A percentile compares a stretch with the other conserved stretches of the same genome.
phyloP scores from a whole-genome alignment of 176 grass and related monocot genomes.

The Hordeum marinum region DNA sequence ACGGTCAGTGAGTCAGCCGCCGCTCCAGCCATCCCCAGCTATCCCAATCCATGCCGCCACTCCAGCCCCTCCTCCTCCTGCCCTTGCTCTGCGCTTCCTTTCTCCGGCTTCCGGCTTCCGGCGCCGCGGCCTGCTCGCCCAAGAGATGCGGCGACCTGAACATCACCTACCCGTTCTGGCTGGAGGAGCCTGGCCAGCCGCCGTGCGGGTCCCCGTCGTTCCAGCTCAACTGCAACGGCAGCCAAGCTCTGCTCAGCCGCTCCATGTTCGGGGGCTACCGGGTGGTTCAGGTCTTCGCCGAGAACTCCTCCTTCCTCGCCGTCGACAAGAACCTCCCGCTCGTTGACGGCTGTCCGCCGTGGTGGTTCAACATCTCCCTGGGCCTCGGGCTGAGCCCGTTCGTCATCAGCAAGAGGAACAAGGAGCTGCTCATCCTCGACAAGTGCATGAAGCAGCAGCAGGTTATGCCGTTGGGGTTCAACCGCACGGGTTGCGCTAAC shows the following conservation, averaged over 20 bases:
- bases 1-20: neutral
- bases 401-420: neutral
- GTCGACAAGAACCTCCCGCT: conserved; percentile 25
- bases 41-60: neutral
- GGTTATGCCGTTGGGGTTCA: neutral
- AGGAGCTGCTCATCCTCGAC: conserved; percentile 2
- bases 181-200: neutral
- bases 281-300: neutral
- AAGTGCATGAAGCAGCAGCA: neutral
- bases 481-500: neutral
- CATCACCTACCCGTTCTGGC: conserved; percentile 38
- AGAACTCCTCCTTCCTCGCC: neutral
- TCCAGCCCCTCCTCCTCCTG: neutral
- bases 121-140: neutral
- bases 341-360: conserved; percentile 8
- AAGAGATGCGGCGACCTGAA: neutral
- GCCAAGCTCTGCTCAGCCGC: neutral
- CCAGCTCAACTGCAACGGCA: conserved; percentile 19
- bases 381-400: neutral
- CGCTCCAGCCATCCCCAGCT: neutral
- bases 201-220: conserved; percentile 9
- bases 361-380: neutral
- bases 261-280: rapidly evolving
- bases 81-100: neutral
- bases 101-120: neutral